Conservation (phyloP, 2,329 filamentous ascomycete species). For the Cercospora beticola region DNA sequence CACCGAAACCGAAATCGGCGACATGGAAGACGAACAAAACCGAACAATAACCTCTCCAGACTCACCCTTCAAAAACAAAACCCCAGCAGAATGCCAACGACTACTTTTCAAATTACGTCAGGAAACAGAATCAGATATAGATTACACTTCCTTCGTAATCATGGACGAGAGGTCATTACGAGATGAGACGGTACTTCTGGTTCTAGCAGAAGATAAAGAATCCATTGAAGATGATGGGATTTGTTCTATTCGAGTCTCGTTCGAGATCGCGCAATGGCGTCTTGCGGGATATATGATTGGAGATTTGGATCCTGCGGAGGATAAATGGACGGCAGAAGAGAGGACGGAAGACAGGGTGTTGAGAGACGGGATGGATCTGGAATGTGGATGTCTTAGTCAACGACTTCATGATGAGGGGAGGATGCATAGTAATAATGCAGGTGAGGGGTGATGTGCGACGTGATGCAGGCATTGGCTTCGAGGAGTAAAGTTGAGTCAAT, state of each 20-base stretch:
- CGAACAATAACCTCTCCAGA: neutral
- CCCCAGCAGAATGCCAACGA: neutral
- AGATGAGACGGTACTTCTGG: neutral
- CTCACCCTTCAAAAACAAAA: neutral
- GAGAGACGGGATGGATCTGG: neutral
- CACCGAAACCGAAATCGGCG: neutral
- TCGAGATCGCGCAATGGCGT: neutral
- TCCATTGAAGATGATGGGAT: neutral
- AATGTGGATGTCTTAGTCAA: neutral
- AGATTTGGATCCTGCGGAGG: neutral
- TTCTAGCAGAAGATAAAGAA: neutral
- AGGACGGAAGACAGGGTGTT: neutral
- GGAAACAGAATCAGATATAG: neutral
- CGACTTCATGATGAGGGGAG: neutral
- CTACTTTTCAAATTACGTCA: neutral
- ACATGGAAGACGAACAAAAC: conserved; percentile 2
- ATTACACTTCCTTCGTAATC: neutral
- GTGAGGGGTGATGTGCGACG: neutral
- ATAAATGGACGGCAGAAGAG: neutral
- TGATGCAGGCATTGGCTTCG: neutral
- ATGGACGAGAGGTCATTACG: neutral
- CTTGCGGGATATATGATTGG: neutral
- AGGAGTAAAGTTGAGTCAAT: neutral
- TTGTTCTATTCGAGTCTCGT: neutral
- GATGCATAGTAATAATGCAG: neutral